Evolutionary conservation across 1,284 basidiomycete genomes (phyloP).

Genomic region (Cerrena zonata): DNA sequence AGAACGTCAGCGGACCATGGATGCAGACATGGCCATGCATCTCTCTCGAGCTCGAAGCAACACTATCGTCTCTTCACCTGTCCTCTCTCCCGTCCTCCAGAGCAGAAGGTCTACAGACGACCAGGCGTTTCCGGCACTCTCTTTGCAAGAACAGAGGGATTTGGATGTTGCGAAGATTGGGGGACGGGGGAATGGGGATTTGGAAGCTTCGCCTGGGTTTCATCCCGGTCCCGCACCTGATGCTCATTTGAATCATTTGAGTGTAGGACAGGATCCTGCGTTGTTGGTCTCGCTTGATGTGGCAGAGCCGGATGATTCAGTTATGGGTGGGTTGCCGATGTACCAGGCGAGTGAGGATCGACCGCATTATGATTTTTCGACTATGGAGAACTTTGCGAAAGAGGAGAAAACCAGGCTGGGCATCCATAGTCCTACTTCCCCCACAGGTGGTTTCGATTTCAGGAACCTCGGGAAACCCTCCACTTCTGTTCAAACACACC

Average conservation of each 20-base stretch:
- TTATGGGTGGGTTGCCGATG: constrained; percentile 48
- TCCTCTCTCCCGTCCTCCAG: constrained; percentile 17
- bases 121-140: constrained; percentile 34
- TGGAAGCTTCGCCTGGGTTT: constrained; percentile 17
- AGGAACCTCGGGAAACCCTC: constrained; percentile 10
- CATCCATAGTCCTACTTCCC: constrained; percentile 36
- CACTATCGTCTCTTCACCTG: constrained; percentile 38
- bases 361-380: constrained; percentile 63
- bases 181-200: constrained; percentile 16
- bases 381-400: constrained; percentile 76
- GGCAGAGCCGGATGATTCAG: constrained; percentile 21
- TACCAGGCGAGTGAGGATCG: constrained; percentile 49
- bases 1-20: constrained; percentile 79
- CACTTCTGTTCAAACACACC: constrained; percentile 13
- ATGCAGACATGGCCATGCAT: constrained; percentile 80
- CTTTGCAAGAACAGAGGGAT: constrained; percentile 41
- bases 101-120: constrained; percentile 17
- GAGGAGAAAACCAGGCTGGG: constrained; percentile 63
- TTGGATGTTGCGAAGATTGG: constrained; percentile 38
- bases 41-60: constrained; percentile 69
- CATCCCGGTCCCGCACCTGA: constrained; percentile 25
- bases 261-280: constrained; percentile 43
- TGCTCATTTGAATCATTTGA: constrained; percentile 33
- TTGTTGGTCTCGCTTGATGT: constrained; percentile 35
- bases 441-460: constrained; percentile 13